Evolutionary conservation across 768 basidiomycete species (phyloP).

Genomic region (Sutorius australiensis): DNA sequence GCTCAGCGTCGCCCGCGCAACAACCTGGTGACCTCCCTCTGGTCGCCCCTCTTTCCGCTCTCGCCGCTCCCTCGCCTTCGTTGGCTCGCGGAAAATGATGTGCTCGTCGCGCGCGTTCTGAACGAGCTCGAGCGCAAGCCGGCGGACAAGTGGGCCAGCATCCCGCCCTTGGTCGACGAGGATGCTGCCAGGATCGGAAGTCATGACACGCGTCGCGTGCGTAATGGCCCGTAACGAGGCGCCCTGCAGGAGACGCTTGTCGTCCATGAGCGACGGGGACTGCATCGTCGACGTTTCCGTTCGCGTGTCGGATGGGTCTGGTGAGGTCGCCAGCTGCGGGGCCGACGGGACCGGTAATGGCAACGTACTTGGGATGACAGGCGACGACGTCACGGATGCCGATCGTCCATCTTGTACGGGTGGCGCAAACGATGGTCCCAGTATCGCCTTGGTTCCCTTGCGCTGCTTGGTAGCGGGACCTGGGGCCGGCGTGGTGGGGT

Average conservation of each 20-base stretch:
- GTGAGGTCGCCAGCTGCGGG: slow-evolving; percentile 28
- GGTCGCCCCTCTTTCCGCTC: slow-evolving; percentile 31
- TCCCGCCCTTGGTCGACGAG: slow-evolving; percentile 68
- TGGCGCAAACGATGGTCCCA: slow-evolving; percentile 17
- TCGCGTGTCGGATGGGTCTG: slow-evolving; percentile 20
- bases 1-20: slow-evolving; percentile 43
- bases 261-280: slow-evolving; percentile 24
- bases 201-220: slow-evolving; percentile 87
- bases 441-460: slow-evolving; percentile 20
- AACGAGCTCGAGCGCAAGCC: slow-evolving; percentile 65
- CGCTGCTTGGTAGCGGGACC: slow-evolving; percentile 22
- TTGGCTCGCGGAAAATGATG: slow-evolving; percentile 37
- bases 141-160: slow-evolving; percentile 54
- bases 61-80: slow-evolving; percentile 45
- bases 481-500: slow-evolving; percentile 38
- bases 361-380: slow-evolving; percentile 14
- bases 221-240: slow-evolving; percentile 70
- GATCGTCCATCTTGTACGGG: slow-evolving; percentile 11
- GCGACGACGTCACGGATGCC: slow-evolving; percentile 18
- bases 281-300: slow-evolving; percentile 29
- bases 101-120: slow-evolving; percentile 63
- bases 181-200: slow-evolving; percentile 68
- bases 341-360: slow-evolving; percentile 17
- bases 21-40: slow-evolving; percentile 30
- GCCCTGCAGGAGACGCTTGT: slow-evolving; percentile 48